Evolutionary conservation across 2,329 filamentous ascomycete genomes (phyloP), one percentile per base, ranked within the genome.

Genomic region (Aspergillus melleus): DNA sequence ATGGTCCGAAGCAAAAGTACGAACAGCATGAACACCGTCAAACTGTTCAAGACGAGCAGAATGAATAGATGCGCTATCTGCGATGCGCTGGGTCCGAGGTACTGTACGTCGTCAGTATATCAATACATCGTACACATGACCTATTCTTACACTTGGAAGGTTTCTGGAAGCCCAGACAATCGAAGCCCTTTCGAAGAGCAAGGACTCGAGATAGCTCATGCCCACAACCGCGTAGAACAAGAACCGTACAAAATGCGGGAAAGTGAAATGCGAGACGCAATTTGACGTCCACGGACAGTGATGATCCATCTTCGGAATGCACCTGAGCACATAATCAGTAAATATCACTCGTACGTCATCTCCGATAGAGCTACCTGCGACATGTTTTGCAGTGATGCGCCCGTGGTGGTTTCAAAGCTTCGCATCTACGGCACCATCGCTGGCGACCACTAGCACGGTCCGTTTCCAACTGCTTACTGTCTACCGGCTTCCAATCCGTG

Each of bases 271-370:
- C 47, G 86, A 88, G 55, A 89, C 85, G 67, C 86, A 89, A 67
- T 88, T 88, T 36, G 76, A 78, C 24, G 86, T 88, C 86, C 86
- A 89, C 6, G 86, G 85, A 69, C 86, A 89, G 70, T 89, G 86
- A 69, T 88, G 85, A 70, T 88, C 85, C 85, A 87, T 87, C 72
- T 86, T 87, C 0, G 84, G 84, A 53, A 88, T 83, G 66, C 85
- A 87, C 74, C 84, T 86, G 53, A 16, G 26, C 14, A 9, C 36
- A 19, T 30, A 14, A 1, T n/a, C 47, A 19, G 16, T 22, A 19
- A 22, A 6, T 16, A 12, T 4, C 32, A 5, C 32, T 16, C 5
- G 32, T 10, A 36, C 4, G 32, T 36, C 2, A 5, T 36, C 5
- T 14, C 10, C 0, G 10, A 5, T 36, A 16, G 11, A 11, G 47